Conservation (phyloP, 192 early-diverging fungal species). For the Entrophospora sp. region DNA sequence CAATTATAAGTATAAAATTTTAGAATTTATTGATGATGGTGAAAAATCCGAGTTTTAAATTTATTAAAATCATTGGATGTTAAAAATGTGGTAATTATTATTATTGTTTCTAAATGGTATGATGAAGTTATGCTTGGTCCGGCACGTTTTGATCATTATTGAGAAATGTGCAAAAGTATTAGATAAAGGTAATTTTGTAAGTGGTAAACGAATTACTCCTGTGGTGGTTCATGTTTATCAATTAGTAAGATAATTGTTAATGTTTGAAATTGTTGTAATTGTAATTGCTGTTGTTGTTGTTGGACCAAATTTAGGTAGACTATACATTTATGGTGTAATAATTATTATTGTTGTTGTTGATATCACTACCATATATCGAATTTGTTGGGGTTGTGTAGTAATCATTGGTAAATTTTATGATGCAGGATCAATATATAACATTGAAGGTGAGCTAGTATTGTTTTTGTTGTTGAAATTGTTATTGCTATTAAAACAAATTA, state of each 20-base stretch:
- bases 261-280: too few relatives aligned
- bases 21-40: conserved; percentile 16
- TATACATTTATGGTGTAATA: too few relatives aligned
- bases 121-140: conserved; percentile 2
- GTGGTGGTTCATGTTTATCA: not conserved
- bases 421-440: too few relatives aligned
- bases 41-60: conserved; percentile 1
- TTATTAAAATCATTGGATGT: conserved; percentile 5
- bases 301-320: too few relatives aligned
- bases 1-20: not conserved
- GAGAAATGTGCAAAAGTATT: conserved; percentile 14
- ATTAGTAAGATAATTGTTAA: conserved; percentile 12
- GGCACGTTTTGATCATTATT: conserved; percentile 14
- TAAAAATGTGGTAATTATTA: conserved; percentile 11
- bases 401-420: too few relatives aligned
- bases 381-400: too few relatives aligned
- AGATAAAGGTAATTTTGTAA: conserved; percentile 5
- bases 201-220: not conserved
- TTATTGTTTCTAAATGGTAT: conserved; percentile 12
- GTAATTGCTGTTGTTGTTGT: too few relatives aligned
- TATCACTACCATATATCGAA: too few relatives aligned
- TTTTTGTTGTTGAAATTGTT: too few relatives aligned
- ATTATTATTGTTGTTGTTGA: too few relatives aligned
- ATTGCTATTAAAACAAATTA: too few relatives aligned
- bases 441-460: too few relatives aligned